Evolutionary conservation across 108 stramenopile species (phyloP), one percentile per base, ranked within the genome.

Genomic region (Fistulifera solaris): DNA sequence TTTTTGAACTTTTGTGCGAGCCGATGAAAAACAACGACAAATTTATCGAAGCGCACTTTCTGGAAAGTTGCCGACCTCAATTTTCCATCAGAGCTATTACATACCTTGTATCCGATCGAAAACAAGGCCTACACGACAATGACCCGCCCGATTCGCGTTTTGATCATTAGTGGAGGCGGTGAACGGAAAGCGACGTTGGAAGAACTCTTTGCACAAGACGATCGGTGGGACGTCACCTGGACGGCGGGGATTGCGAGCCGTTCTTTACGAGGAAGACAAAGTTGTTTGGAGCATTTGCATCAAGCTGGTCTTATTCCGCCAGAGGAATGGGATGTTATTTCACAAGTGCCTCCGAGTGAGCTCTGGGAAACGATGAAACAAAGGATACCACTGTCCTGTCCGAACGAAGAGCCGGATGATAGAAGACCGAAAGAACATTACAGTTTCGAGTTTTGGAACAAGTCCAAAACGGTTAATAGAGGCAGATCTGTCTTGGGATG

Each of bases 401-500:
- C 76, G 13, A 38, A 71, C 51, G 62, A 42, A 35, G 43, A 73
- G 2, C 67, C 67, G 22, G 48, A 66, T 18, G 40, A 40, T n/a
- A 56, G 55, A 14, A 85, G 87, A 53, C 38, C 72, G 1, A 40
- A 66, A 13, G 21, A 85, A 35, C 89, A 86, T 44, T 91, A 87
- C 59, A 68, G 76, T 24, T 53, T 76, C 52, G 83, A 89, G 62
- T 54, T 93, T 22, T 93, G 91, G 91, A 63, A 68, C 10, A 93
- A 93, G 63, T 72, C 78, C 16, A 85, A 82, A 61, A 57, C 72
- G 0, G 62, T 93, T 50, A 87, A 83, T 68, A 71, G 91, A 28
- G 91, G 84, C 58, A 39, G 91, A 40, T 54, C 73, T 16, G 91
- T 89, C 0, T 54, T 93, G 47, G 91, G 68, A 23, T 93, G 91